Base-by-base conservation (phyloP, 306 rosid genomes). In the Adenanthera pavonina region DNA sequence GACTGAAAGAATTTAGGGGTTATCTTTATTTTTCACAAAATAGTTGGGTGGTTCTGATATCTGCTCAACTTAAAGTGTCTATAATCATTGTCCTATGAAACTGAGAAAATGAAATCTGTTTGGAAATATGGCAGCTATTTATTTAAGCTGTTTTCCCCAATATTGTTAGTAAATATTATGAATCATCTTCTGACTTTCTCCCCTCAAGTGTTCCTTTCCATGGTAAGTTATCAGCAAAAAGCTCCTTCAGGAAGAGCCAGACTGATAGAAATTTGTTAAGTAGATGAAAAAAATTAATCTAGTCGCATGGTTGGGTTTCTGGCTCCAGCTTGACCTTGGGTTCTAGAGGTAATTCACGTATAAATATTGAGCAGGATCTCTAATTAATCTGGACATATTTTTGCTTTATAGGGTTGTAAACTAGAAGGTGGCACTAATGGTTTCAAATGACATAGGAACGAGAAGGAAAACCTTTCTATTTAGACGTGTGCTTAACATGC, bases 341-440 rank as follows among this genome's bases (percentile, higher is more conserved):
- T 80, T 44, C 40, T 30, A n/a, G 36, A 64, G 49, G 61, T 66
- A 13, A 56, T 40, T 60, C 72, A 41, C 49, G 30, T n/a, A 16
- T 48, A 61, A 52, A 33, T 71, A 46, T 17, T 52, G 54, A 20
- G 4, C 47, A 80, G 44, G 36, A 77, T 77, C 15, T 69, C 36
- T 6, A 8, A 52, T 83, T 77, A 34, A 46, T 80, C 19, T 68
- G 57, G 70, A 16, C 48, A 57, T 41, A 12, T 36, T 74, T 25
- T 85, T 78, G 51, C 43, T 78, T 61, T 41, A 62, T 44, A 64
- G 72, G 66, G 47, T 9, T 75, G 52, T 17, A n/a, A 56, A 72
- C 64, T 62, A 76, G 77, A 80, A 67, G 40, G 75, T 56, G 46
- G 59, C 49, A 16, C 2, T 60, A 74, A 59, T 64, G 78, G 38